A percentile compares a stretch with the other conserved stretches of the same genome.
These are phyloP conservation scores for Gliomastix tumulicola DNA, from an alignment of 2,329 filamentous ascomycete genomes.

Conservation along the genomic window DNA sequence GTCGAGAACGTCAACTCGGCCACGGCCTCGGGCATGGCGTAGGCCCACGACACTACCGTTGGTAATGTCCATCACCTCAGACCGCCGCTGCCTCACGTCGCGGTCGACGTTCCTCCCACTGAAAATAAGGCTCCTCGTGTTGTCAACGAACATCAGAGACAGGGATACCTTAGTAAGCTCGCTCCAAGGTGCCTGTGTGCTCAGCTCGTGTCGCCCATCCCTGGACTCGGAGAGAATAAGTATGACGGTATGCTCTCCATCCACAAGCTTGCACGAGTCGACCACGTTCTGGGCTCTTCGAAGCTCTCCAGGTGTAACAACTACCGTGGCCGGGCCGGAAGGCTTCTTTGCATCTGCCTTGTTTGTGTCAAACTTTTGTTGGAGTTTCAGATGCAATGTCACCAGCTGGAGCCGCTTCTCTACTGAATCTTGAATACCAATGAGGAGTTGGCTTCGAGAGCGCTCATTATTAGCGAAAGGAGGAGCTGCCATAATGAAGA, in stretches of 20 bases:
- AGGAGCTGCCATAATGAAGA: conserved; percentile 61
- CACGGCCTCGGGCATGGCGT: conserved; percentile 49
- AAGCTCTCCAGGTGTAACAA: conserved; percentile 34
- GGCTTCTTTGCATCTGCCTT: conserved; percentile 9
- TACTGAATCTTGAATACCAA: conserved; percentile 64
- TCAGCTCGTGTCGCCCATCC: conserved; percentile 58
- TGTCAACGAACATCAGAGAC: conserved; percentile 52
- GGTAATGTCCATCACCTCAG: conserved; percentile 35
- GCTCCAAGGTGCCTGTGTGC: conserved; percentile 71
- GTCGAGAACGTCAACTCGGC: conserved; percentile 61
- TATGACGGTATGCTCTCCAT: conserved; percentile 61
- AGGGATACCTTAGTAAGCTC: conserved; percentile 60
- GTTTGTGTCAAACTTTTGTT: conserved; percentile 13
- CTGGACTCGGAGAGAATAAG: conserved; percentile 61
- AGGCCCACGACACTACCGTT: conserved; percentile 45
- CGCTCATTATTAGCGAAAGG: conserved; percentile 46
- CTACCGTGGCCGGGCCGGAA: conserved; percentile 12
- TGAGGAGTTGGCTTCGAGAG: conserved; percentile 47
- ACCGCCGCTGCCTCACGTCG: conserved; percentile 39
- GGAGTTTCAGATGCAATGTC: conserved; percentile 50
- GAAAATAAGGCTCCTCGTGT: conserved; percentile 53
- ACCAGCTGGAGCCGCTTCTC: conserved; percentile 63
- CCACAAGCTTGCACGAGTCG: conserved; percentile 65
- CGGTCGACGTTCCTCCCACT: conserved; percentile 43
- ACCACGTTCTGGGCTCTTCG: conserved; percentile 60